Base-by-base conservation (phyloP, 225 moss, liverwort and hornwort genomes). In the Pleurozium schreberi region DNA sequence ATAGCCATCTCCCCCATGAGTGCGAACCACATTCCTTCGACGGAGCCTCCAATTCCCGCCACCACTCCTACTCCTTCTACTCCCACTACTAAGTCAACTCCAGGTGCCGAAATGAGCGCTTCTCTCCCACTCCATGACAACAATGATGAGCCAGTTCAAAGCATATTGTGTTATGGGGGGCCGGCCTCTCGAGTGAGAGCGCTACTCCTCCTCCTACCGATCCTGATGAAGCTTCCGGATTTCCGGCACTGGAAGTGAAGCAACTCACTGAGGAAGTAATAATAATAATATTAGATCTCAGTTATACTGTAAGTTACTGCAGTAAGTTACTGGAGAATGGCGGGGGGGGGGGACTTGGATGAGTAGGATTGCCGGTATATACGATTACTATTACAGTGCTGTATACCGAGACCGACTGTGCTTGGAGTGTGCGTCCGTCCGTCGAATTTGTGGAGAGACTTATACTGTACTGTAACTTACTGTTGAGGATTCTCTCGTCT, bases 31-130 rank as follows among this genome's bases (percentile, higher is more conserved):
- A 89, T 89, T 86, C 86, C 84, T 52, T 28, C 27, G 63, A 31
- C 61, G 61, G 36, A 12, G 34, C 71, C 13, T 38, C 78, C 18
- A 6, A 4, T 18, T 8, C 26, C 16, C 55, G 5, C 58, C 21
- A 58, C 58, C 26, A 28, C 34, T 18, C 2, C 18, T 9, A 8
- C 67, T 30, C 16, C 30, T 64, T 34, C 33, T 18, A 14, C 43
- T 73, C 10, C 68, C 1, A 43, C 27, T 49, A 42, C 64, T 1
- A 69, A 88, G 91, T 91, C 91, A 91, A 91, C 91, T 85, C 88
- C 81, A 73, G 85, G 70, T 52, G 88, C 90, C 90, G 90, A 81
- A 85, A 90, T 88, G 90, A 81, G 85, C 90, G 90, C 90, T 27
- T 50, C 86, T 20, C 87, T 65, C 78, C 22, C 85, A 86, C 85